A percentile compares a stretch with the other conserved stretches of the same genome.
phyloP scores from a whole-genome alignment of 768 basidiomycete species.

The Lactarius psammicola region DNA sequence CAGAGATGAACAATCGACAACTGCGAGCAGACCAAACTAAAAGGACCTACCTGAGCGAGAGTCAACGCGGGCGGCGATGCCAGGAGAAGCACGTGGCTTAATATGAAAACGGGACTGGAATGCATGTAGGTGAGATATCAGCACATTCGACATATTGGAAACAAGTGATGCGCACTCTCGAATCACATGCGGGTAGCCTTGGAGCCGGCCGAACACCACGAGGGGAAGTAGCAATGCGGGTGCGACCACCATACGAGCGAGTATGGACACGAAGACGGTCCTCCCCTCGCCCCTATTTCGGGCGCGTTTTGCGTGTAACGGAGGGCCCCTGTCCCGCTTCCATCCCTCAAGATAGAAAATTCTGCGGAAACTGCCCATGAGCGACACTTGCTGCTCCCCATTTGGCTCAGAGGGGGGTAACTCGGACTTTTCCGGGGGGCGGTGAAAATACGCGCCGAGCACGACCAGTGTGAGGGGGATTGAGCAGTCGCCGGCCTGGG shows the following conservation, averaged over 20 bases:
- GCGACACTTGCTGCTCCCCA: constrained; percentile 30
- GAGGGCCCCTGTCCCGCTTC: not conserved
- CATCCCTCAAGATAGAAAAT: constrained; percentile 39
- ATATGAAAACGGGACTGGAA: constrained; percentile 79
- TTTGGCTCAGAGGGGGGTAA: not conserved
- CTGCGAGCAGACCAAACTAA: constrained; percentile 17
- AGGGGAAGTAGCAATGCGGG: constrained; percentile 76
- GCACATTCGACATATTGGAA: constrained; percentile 10
- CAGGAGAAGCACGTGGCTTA: constrained; percentile 80
- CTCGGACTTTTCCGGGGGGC: constrained; percentile 33
- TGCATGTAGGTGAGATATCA: not conserved
- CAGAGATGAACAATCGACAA: constrained; percentile 27
- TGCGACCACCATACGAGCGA: constrained; percentile 77
- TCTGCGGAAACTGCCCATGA: constrained; percentile 44
- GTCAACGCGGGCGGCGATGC: constrained; percentile 78
- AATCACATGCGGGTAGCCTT: constrained; percentile 59
- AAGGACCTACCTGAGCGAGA: constrained; percentile 48
- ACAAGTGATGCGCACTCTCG: constrained; percentile 61
- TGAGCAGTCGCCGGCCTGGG: constrained; percentile 67
- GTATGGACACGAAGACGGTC: constrained; percentile 77
- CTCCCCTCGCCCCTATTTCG: constrained; percentile 65
- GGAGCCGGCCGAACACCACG: constrained; percentile 59
- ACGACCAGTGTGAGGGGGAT: constrained; percentile 89
- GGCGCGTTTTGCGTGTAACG: constrained; percentile 19
- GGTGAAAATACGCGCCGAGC: constrained; percentile 88